These are phyloP conservation scores for Camelina laxa DNA, from an alignment of 345 rosid species.

Conservation along the genomic window DNA sequence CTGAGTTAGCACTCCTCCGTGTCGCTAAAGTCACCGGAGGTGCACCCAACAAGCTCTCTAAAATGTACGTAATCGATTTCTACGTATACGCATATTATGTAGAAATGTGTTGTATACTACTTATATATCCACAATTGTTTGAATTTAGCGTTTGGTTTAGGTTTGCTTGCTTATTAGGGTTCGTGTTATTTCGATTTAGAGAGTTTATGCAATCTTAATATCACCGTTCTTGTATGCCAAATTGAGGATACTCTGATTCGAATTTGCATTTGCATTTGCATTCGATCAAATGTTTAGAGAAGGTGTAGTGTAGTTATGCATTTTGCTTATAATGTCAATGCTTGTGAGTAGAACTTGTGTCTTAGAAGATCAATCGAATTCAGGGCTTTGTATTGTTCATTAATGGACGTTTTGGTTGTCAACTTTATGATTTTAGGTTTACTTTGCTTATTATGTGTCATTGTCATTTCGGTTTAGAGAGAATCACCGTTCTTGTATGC, in stretches of 20 bases:
- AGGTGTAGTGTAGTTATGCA: neutral
- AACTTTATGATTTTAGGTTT: too few relatives aligned
- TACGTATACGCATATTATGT: neutral
- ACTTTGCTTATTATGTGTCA: too few relatives aligned
- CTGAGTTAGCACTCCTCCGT: conserved; percentile 68
- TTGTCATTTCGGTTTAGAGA: too few relatives aligned
- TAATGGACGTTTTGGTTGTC: too few relatives aligned
- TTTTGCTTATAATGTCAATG: too few relatives aligned
- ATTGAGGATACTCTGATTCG: conserved; percentile 1
- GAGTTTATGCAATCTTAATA: neutral
- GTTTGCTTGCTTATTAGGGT: neutral
- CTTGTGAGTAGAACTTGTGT: too few relatives aligned
- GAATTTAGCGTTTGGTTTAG: neutral
- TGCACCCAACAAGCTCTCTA: conserved; percentile 71
- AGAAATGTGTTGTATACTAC: neutral
- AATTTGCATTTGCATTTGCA: conserved; percentile 1
- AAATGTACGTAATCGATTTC: conserved; percentile 46
- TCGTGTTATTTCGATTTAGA: neutral
- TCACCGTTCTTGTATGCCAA: too few relatives aligned
- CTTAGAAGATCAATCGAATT: too few relatives aligned
- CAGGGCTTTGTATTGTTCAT: too few relatives aligned
- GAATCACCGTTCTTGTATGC: too few relatives aligned
- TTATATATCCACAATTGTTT: neutral
- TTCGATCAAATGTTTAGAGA: neutral
- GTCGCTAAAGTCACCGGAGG: conserved; percentile 75